phyloP scores from a whole-genome alignment of 768 basidiomycete genomes.

The Macrolepiota dolichaula region DNA sequence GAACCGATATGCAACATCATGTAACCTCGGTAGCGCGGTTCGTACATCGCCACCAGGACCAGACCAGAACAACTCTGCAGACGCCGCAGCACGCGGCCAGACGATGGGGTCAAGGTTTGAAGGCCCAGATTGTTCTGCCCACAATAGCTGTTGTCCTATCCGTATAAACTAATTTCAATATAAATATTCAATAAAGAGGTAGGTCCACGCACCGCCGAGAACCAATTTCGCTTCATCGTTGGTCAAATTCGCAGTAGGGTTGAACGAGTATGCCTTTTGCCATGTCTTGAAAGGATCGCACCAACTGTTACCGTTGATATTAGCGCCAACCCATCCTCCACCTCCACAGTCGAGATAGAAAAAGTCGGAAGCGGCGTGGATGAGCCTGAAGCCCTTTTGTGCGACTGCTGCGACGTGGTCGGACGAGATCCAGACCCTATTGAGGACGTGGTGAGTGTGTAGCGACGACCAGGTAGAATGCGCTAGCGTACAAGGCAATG shows the following conservation, averaged over 20 bases:
- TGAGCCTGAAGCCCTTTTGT: conserved; percentile 51
- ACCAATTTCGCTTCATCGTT: conserved; percentile 49
- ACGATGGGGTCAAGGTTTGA: conserved; percentile 61
- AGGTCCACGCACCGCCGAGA: conserved; percentile 51
- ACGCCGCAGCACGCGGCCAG: conserved; percentile 72
- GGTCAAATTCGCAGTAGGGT: conserved; percentile 62
- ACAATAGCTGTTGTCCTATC: conserved; percentile 61
- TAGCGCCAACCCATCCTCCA: conserved; percentile 66
- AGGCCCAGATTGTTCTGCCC: conserved; percentile 71
- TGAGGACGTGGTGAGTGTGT: not conserved
- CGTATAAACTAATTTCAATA: not conserved
- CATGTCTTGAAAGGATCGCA: conserved; percentile 81
- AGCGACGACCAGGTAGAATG: not conserved
- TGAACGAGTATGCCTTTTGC: conserved; percentile 73
- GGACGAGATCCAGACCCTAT: conserved; percentile 74
- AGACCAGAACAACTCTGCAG: conserved; percentile 75
- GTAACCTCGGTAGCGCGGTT: conserved; percentile 62
- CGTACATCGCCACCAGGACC: conserved; percentile 45
- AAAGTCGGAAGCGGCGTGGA: conserved; percentile 73
- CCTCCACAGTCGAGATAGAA: conserved; percentile 82
- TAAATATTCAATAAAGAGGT: not conserved
- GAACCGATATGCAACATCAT: conserved; percentile 62
- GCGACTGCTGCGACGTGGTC: conserved; percentile 54
- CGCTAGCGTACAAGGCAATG: conserved; percentile 47
- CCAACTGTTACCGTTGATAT: conserved; percentile 54